These are phyloP conservation scores for Rhodotorula babjevae DNA, from an alignment of 768 basidiomycete genomes.

Conservation along the genomic window DNA sequence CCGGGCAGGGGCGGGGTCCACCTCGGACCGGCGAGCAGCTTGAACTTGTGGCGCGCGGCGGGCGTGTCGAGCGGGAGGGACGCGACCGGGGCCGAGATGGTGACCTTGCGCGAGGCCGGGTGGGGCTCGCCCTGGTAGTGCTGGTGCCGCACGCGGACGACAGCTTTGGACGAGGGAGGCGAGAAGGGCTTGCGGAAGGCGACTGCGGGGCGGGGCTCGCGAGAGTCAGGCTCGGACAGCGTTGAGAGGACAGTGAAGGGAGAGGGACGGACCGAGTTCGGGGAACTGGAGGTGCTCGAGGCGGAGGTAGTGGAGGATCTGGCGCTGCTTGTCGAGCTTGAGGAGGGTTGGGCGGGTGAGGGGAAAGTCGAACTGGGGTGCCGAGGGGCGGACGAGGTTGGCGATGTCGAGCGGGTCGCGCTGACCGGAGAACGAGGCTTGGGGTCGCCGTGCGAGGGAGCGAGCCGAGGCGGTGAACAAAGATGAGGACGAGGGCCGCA, in stretches of 20 bases:
- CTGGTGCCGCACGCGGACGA: conserved; percentile 67
- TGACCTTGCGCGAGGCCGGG: conserved; percentile 54
- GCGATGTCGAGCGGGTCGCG: conserved; percentile 27
- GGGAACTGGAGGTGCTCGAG: conserved; percentile 79
- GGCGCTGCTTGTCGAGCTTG: conserved; percentile 66
- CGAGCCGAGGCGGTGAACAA: neutral
- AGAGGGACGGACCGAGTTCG: conserved; percentile 57
- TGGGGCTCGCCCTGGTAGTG: conserved; percentile 73
- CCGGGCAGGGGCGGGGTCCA: conserved; percentile 55
- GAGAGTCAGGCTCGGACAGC: no score
- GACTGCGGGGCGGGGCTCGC: conserved; percentile 6
- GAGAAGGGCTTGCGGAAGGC: conserved; percentile 76
- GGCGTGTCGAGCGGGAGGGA: conserved; percentile 62
- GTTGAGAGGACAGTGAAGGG: no score
- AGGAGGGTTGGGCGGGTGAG: conserved; percentile 50
- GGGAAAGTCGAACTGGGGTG: conserved; percentile 28
- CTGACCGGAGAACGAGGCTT: neutral
- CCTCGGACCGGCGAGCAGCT: conserved; percentile 79
- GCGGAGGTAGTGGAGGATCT: conserved; percentile 70
- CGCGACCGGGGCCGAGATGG: conserved; percentile 62
- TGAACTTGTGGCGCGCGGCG: conserved; percentile 73
- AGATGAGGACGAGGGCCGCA: neutral
- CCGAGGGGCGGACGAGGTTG: conserved; percentile 5
- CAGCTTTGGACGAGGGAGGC: conserved; percentile 57
- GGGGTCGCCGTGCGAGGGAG: neutral